A percentile compares a stretch with the other conserved stretches of the same genome.
Evolutionary conservation across 2,329 filamentous ascomycete species (phyloP).

Genomic region (Aspergillus novofumigatus): DNA sequence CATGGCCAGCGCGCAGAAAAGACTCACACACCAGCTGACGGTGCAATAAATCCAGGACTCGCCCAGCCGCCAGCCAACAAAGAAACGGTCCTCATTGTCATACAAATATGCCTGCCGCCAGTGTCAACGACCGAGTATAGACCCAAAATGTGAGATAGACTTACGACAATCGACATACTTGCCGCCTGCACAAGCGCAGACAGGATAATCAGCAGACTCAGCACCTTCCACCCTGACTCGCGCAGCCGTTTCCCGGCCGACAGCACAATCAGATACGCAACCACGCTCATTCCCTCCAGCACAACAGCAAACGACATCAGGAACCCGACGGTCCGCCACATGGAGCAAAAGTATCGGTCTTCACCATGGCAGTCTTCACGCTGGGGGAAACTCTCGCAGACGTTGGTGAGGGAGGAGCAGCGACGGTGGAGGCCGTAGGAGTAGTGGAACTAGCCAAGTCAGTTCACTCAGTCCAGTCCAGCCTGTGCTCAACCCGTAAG

Average conservation of each 20-base stretch:
- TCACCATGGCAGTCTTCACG: slow-evolving; percentile 63
- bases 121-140: slow-evolving; percentile 1
- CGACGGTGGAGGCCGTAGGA: slow-evolving; percentile 74
- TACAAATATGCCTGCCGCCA: slow-evolving; percentile 68
- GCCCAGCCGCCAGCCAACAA: slow-evolving; percentile 75
- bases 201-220: slow-evolving; percentile 61
- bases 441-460: slow-evolving; percentile 52
- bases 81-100: slow-evolving; percentile 78
- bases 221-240: slow-evolving; percentile 76
- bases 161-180: slow-evolving; percentile 78
- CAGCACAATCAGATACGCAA: slow-evolving; percentile 73
- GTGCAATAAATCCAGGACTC: slow-evolving; percentile 72
- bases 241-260: slow-evolving; percentile 74
- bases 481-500: neutral
- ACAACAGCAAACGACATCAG: slow-evolving; percentile 79
- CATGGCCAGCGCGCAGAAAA: slow-evolving; percentile 55
- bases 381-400: slow-evolving; percentile 58
- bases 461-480: neutral
- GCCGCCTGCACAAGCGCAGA: slow-evolving; percentile 67
- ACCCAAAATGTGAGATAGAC: slow-evolving; percentile 32
- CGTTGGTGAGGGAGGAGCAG: slow-evolving; percentile 66
- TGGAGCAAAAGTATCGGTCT: slow-evolving; percentile 76
- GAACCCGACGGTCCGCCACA: slow-evolving; percentile 88
- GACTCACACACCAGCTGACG: slow-evolving; percentile 54
- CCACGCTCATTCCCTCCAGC: slow-evolving; percentile 74